Evolutionary conservation across 1,284 basidiomycete species (phyloP), one percentile per base, ranked within the genome.

Genomic region (Marasmius oreades): DNA sequence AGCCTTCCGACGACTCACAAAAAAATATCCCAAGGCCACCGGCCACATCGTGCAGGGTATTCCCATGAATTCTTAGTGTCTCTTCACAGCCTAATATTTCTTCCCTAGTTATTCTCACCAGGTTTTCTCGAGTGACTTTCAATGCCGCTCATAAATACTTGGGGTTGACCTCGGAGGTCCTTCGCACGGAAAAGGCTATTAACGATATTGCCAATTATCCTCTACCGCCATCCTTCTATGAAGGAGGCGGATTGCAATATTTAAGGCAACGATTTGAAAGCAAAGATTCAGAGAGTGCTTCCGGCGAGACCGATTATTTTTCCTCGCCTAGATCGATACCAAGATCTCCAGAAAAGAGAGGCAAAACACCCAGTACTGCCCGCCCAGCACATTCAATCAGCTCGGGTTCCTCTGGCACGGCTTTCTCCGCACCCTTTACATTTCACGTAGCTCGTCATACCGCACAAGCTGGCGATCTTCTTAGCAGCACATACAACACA

Each of bases 141-240:
- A 92, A 86, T 68, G 90, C 92, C 34, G 95, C 97, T 0, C 96
- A 99, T 73, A 92, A 91, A 67, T 99, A 98, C 70, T 84, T 99
- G 7, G 96, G 96, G 1, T 72, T 99, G 52, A 99, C 96, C 0
- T 88, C 89, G 26, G 96, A 99, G 71, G 93, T 99, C 11, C 86
- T 99, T 53, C 86, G 94, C 26, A 96, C 96, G 0, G 96, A 99
- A 73, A 93, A 97, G 66, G 88, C 93, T 0, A 95, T 99, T 70
- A 99, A 99, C 67, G 88, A 95, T 59, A 88, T 98, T 59, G 96
- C 97, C 12, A 95, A 93, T 60, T 93, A 98, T 70, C 95, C 96
- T 3, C 79, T 99, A 0, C 95, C 96, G 0, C 74, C 84, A 23
- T 84, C 85, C 0, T 99, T 99, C 73, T 99, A 98, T 69, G 90